A percentile compares a stretch with the other conserved stretches of the same genome.
These are phyloP conservation scores for Penicillium waksmanii DNA, from an alignment of 495 filamentous ascomycete genomes.

Conservation along the genomic window DNA sequence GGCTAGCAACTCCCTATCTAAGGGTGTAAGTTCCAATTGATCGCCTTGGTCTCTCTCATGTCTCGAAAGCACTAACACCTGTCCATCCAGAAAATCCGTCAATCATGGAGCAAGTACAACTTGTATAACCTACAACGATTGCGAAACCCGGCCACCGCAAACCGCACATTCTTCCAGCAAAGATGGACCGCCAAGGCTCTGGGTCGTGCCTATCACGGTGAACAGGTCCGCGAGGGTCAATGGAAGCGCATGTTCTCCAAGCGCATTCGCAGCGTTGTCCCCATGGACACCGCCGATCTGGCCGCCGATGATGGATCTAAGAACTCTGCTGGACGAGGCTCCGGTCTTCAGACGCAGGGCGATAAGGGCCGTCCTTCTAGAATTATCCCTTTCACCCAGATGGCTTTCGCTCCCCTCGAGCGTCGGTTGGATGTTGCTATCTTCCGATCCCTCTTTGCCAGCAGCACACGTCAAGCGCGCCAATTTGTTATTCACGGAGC, in stretches of 20 bases:
- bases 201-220: slow-evolving; percentile 88
- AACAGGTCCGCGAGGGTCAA: slow-evolving; percentile 84
- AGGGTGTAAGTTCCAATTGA: slow-evolving; percentile 40
- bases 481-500: slow-evolving; percentile 92
- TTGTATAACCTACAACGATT: slow-evolving; percentile 79
- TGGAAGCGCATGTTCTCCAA: slow-evolving; percentile 92
- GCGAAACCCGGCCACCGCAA: slow-evolving; percentile 37
- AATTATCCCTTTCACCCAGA: slow-evolving; percentile 82
- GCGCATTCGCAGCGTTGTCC: slow-evolving; percentile 74
- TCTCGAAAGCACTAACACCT: slow-evolving; percentile 16
- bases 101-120: slow-evolving; percentile 98
- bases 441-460: slow-evolving; percentile 90
- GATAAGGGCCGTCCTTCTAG: slow-evolving; percentile 12
- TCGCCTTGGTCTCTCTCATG: background rate
- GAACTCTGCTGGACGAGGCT: slow-evolving; percentile 78
- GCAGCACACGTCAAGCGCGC: slow-evolving; percentile 89
- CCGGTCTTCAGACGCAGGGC: slow-evolving; percentile 55
- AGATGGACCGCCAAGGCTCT: slow-evolving; percentile 90
- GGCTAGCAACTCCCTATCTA: slow-evolving; percentile 48
- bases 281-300: slow-evolving; percentile 79
- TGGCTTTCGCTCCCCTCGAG: slow-evolving; percentile 90
- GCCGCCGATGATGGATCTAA: slow-evolving; percentile 80
- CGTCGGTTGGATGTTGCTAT: slow-evolving; percentile 88
- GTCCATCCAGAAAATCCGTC: slow-evolving; percentile 75
- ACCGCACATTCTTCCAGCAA: slow-evolving; percentile 89